phyloP scores from a whole-genome alignment of 208 protist species.

The Leishmania major region DNA sequence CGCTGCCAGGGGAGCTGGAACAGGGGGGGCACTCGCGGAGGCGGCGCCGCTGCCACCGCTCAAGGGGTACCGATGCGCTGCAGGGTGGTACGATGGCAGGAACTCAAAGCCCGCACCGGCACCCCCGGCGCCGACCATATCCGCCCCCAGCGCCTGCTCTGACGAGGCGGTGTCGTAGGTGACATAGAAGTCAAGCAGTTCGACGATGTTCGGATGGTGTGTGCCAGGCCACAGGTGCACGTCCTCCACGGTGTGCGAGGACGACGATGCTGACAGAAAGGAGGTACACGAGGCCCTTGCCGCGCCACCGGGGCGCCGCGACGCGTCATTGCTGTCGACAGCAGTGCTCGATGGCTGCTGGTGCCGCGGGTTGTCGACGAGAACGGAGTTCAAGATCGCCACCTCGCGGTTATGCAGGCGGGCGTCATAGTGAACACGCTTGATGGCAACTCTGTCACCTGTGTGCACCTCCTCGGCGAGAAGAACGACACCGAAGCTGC shows the following conservation, averaged over 20 bases:
- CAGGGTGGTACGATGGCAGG: slow-evolving; percentile 5
- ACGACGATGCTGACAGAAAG: not conserved
- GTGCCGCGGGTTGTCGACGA: slow-evolving; percentile 16
- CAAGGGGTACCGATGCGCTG: slow-evolving; percentile 8
- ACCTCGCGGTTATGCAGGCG: slow-evolving; percentile 99
- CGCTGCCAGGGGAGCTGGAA: slow-evolving; percentile 35
- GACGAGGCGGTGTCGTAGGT: slow-evolving; percentile 64
- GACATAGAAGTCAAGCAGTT: slow-evolving; percentile 96
- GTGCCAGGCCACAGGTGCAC: slow-evolving; percentile 13
- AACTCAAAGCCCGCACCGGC: not conserved
- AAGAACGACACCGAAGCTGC: slow-evolving; percentile 98
- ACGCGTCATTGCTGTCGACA: not conserved
- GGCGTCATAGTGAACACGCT: slow-evolving; percentile 97
- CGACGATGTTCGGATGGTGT: slow-evolving; percentile 96
- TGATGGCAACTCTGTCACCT: slow-evolving; percentile 95
- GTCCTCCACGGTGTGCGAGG: not conserved
- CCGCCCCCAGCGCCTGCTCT: slow-evolving; percentile 5
- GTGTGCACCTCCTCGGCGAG: slow-evolving; percentile 83
- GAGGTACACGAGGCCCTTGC: not conserved
- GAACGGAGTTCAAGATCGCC: slow-evolving; percentile 93
- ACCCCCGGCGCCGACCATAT: slow-evolving; percentile 4
- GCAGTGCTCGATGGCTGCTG: not conserved
- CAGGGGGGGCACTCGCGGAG: not conserved
- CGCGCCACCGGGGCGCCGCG: not conserved
- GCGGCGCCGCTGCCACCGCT: not conserved